Evolutionary conservation across 805 yeast genomes (phyloP).

Genomic region (Candida caryicola): DNA sequence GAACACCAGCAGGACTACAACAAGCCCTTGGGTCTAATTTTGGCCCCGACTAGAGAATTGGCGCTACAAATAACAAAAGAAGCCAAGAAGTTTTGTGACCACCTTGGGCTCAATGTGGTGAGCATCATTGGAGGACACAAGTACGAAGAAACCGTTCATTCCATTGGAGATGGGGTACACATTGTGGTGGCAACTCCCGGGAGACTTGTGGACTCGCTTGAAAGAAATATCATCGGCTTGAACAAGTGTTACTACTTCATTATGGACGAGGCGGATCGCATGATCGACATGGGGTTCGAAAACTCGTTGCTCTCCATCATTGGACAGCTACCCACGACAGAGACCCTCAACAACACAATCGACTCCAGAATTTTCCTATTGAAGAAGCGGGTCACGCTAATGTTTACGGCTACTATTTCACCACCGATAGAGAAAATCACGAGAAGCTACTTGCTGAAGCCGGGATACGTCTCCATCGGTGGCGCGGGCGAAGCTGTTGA

Average conservation of each 20-base stretch:
- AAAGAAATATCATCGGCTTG: slow-evolving; percentile 59
- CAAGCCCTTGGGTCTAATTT: slow-evolving; percentile 73
- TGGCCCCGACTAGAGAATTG: slow-evolving; percentile 93
- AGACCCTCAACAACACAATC: slow-evolving; percentile 17
- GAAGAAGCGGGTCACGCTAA: slow-evolving; percentile 59
- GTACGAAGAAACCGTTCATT: slow-evolving; percentile 65
- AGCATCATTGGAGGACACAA: slow-evolving; percentile 90
- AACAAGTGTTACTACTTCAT: slow-evolving; percentile 64
- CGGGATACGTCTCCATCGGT: slow-evolving; percentile 68
- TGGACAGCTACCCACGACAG: slow-evolving; percentile 47
- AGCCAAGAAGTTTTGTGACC: slow-evolving; percentile 48
- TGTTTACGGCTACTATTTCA: slow-evolving; percentile 96
- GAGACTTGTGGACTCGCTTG: slow-evolving; percentile 75
- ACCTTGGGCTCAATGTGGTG: slow-evolving; percentile 45
- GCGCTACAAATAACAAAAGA: slow-evolving; percentile 82
- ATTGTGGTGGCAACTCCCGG: slow-evolving; percentile 95
- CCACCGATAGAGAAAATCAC: slow-evolving; percentile 67
- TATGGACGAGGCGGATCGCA: slow-evolving; percentile 92
- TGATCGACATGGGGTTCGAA: slow-evolving; percentile 95
- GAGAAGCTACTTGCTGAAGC: slow-evolving; percentile 54
- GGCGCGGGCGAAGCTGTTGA: slow-evolving; percentile 62
- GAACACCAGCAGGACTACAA: slow-evolving; percentile 46
- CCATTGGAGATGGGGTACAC: slow-evolving; percentile 64
- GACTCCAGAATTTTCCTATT: slow-evolving; percentile 39
- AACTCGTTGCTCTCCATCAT: slow-evolving; percentile 66